phyloP scores from a whole-genome alignment of 495 filamentous ascomycete genomes.

The Chlorociboria aeruginascens region DNA sequence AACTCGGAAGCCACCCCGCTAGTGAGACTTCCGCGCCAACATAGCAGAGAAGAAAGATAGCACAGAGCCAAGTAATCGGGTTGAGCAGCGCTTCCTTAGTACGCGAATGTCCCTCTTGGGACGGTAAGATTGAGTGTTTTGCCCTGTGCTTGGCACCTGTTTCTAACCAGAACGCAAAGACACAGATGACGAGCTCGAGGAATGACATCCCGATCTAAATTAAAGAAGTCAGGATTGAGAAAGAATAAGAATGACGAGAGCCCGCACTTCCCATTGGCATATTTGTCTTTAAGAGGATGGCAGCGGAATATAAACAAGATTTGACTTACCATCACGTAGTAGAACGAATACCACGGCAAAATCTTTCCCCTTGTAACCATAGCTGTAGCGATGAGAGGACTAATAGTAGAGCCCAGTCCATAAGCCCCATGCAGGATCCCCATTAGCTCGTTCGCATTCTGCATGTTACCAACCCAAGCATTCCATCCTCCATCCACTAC shows the following conservation, averaged over 20 bases:
- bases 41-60: conserved; percentile 67
- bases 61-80: conserved; percentile 60
- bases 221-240: background rate
- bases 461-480: conserved; percentile 70
- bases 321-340: conserved; percentile 37
- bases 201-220: conserved; percentile 46
- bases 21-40: conserved; percentile 80
- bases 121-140: conserved; percentile 27
- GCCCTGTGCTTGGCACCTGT: conserved; percentile 51
- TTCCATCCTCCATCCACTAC: conserved; percentile 56
- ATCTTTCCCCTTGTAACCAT: conserved; percentile 44
- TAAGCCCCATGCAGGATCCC: conserved; percentile 65
- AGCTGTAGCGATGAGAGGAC: conserved; percentile 64
- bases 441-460: conserved; percentile 55
- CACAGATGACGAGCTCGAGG: conserved; percentile 43
- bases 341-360: conserved; percentile 53
- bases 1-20: conserved; percentile 82
- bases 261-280: background rate
- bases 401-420: conserved; percentile 64
- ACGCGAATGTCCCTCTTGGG: conserved; percentile 25
- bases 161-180: conserved; percentile 54
- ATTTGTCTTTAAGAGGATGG: background rate
- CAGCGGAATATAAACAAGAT: background rate
- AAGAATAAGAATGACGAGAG: conserved; percentile 12
- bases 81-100: conserved; percentile 44